Evolutionary conservation across 2,329 filamentous ascomycete genomes (phyloP), one percentile per base, ranked within the genome.

Genomic region (Penicillium olsonii): DNA sequence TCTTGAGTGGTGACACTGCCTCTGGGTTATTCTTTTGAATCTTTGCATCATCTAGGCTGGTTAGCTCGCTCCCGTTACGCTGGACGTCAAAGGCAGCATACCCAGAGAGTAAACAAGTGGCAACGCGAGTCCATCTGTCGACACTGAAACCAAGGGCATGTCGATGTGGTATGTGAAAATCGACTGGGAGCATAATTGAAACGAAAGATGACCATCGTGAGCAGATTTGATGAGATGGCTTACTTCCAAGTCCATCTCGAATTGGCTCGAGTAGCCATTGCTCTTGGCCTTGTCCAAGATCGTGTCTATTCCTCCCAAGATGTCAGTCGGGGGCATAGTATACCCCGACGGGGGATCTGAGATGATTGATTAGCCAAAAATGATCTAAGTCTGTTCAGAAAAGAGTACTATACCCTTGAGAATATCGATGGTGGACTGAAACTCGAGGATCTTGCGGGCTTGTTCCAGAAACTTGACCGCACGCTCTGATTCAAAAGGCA

Each of bases 131-230:
- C 84, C 84, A 61, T 87, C 83, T 3, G 69, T 56, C 2, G 83
- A 87, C 7, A 86, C 75, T 0, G 84, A 86, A 0, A 86, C 81
- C 1, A 87, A 68, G 8, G 79, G 72, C 6, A 59, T 34, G 19
- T 54, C 50, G 18, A 59, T 49, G 5, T 43, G 29, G 60, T 78
- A 84, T 2, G 73, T 69, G 42, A 86, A 84, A 5, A 68, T 55
- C 1, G 50, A 48, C n/a, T 60, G 45, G 1, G 68, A 68, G 40
- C 63, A 68, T 14, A 66, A 54, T 5, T 56, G 39, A 19, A 65
- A 62, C 12, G 9, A 35, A 12, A 74, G 57, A 60, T 89, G 86
- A 1, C 84, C 83, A 61, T 89, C 85, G 56, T 87, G 83, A 3
- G 81, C 79, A 1, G 72, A 73, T 19, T 75, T 74, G 29, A 84